Evolutionary conservation across 140 eudicot species (phyloP).

Genomic region (Erigeron philadelphicus): DNA sequence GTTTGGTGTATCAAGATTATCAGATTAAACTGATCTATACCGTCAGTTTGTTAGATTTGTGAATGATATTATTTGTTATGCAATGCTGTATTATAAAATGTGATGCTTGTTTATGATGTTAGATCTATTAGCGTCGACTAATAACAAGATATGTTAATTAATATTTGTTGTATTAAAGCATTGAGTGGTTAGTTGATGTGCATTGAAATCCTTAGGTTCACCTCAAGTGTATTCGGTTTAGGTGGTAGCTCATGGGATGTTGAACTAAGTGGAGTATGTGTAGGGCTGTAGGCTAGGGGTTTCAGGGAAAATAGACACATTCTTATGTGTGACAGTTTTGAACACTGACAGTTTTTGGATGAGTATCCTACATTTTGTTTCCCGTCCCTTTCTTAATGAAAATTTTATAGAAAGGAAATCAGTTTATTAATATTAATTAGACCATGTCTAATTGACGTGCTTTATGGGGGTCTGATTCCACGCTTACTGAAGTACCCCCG

Average conservation of each 20-base stretch:
- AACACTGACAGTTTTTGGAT: neutral
- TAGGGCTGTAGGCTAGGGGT: neutral
- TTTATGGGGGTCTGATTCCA: too few species aligned
- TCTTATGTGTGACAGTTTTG: neutral
- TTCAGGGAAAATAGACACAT: constrained; percentile 12
- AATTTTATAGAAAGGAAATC: neutral
- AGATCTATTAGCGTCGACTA: too few species aligned
- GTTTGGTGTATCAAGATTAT: neutral
- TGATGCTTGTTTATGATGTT: too few species aligned
- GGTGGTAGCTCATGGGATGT: neutral
- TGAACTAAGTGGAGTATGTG: neutral
- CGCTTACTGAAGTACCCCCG: neutral
- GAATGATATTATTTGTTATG: too few species aligned
- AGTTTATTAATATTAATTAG: neutral
- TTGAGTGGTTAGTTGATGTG: neutral
- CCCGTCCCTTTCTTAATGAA: neutral
- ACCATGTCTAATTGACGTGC: too few species aligned
- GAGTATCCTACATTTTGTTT: neutral
- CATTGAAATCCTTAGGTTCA: neutral
- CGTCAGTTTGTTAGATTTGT: too few species aligned
- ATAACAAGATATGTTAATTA: too few species aligned
- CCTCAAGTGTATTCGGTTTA: too few species aligned
- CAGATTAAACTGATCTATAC: neutral
- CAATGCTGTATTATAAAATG: too few species aligned
- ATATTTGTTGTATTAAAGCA: too few species aligned